phyloP scores from a whole-genome alignment of 176 grass and related monocot species.

The Bolboschoenus planiculmis region DNA sequence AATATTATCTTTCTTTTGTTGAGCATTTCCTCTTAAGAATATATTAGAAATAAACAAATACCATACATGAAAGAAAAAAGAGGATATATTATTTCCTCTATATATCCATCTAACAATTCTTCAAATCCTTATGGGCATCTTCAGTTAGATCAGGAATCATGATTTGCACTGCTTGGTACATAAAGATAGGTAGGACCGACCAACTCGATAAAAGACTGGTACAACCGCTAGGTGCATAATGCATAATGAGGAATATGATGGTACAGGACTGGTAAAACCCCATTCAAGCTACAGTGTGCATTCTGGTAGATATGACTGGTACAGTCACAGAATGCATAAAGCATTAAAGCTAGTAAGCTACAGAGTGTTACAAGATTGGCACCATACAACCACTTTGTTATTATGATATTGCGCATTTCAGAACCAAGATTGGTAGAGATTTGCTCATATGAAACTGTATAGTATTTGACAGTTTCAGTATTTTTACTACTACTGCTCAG shows the following conservation, averaged over 20 bases:
- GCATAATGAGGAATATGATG: background rate
- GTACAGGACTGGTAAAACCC: background rate
- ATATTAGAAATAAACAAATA: background rate
- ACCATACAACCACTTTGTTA: no score
- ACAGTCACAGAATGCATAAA: no score
- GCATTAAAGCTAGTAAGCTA: no score
- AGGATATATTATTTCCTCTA: background rate
- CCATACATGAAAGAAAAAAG: background rate
- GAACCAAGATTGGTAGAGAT: no score
- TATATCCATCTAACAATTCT: background rate
- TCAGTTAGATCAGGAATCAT: background rate
- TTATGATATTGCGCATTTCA: no score
- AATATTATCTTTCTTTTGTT: background rate
- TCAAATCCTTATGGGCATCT: background rate
- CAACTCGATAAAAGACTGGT: background rate
- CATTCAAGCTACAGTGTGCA: background rate
- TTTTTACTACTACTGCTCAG: no score
- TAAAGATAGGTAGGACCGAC: background rate
- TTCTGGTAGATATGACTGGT: background rate
- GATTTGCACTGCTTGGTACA: background rate
- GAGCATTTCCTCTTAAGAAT: background rate
- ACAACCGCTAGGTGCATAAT: background rate
- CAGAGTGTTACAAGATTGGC: no score
- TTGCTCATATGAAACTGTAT: no score
- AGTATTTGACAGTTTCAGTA: no score